A percentile compares a stretch with the other conserved stretches of the same genome.
These are phyloP conservation scores for Strobilomyces echinocephalus DNA, from an alignment of 768 basidiomycete genomes.

Conservation along the genomic window DNA sequence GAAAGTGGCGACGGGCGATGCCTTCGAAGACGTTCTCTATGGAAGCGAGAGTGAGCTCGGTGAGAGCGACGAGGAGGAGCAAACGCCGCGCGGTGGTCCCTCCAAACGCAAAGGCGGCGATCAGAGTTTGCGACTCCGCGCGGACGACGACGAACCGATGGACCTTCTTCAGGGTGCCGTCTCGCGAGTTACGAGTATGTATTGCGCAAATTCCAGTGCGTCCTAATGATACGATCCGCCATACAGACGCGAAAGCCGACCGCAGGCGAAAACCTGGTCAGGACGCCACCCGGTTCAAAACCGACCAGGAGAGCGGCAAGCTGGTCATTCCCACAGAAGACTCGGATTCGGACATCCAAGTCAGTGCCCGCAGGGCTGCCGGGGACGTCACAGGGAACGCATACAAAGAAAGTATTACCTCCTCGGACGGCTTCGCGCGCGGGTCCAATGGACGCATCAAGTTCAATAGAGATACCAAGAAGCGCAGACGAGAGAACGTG, in stretches of 20 bases:
- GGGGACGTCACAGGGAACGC: conserved; percentile 67
- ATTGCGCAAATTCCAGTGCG: neutral
- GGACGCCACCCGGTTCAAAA: conserved; percentile 83
- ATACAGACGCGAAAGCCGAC: conserved; percentile 39
- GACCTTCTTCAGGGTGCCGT: conserved; percentile 84
- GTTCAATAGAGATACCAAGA: conserved; percentile 97
- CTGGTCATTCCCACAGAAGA: conserved; percentile 68
- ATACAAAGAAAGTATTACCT: conserved; percentile 78
- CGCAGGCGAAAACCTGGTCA: conserved; percentile 76
- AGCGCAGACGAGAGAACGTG: conserved; percentile 69
- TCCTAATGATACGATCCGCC: conserved; percentile 4
- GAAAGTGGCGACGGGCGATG: conserved; percentile 67
- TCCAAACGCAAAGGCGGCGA: conserved; percentile 35
- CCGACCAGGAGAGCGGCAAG: conserved; percentile 76
- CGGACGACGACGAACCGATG: conserved; percentile 93
- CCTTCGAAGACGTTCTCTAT: conserved; percentile 96
- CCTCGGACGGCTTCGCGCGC: conserved; percentile 85
- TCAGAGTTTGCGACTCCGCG: conserved; percentile 61
- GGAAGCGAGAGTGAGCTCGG: conserved; percentile 91
- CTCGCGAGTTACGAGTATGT: conserved; percentile 65
- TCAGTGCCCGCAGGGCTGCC: conserved; percentile 35
- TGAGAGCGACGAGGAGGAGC: conserved; percentile 60
- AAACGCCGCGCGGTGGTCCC: conserved; percentile 25
- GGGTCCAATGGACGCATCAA: conserved; percentile 81
- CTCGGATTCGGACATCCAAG: conserved; percentile 43